phyloP scores from a whole-genome alignment of 2,329 filamentous ascomycete species.

The Biscogniauxia sp. region DNA sequence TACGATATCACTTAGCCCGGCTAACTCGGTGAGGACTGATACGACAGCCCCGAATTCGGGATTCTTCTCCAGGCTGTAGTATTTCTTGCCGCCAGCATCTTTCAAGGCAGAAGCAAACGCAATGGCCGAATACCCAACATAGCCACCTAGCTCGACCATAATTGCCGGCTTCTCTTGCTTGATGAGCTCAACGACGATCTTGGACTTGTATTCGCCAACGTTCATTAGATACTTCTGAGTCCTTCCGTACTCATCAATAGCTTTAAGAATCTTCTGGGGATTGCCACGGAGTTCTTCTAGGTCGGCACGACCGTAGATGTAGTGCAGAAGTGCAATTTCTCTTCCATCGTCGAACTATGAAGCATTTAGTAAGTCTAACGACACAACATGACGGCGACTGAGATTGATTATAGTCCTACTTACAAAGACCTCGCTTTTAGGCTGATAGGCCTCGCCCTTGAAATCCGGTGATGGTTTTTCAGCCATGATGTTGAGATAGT shows the following conservation, averaged over 20 bases:
- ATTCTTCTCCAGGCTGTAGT: conserved; percentile 71
- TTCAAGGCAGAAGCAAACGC: conserved; percentile 68
- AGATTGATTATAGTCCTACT: conserved; percentile 2
- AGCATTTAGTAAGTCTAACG: background rate
- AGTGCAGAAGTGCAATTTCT: conserved; percentile 71
- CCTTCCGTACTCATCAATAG: conserved; percentile 68
- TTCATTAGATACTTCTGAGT: conserved; percentile 76
- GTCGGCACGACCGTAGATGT: conserved; percentile 60
- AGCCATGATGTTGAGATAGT: conserved; percentile 6
- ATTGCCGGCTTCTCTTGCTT: conserved; percentile 60
- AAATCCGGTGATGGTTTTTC: conserved; percentile 26
- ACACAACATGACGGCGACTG: background rate
- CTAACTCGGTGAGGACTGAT: conserved; percentile 66
- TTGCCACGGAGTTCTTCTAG: conserved; percentile 62
- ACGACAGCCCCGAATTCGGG: conserved; percentile 73
- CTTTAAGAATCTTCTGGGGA: conserved; percentile 61
- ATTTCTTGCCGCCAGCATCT: conserved; percentile 60
- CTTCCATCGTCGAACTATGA: conserved; percentile 64
- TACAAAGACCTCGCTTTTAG: conserved; percentile 41
- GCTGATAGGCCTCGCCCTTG: conserved; percentile 39
- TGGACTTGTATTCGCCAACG: conserved; percentile 71
- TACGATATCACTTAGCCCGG: conserved; percentile 69
- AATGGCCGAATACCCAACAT: conserved; percentile 78
- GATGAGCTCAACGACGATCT: conserved; percentile 68
- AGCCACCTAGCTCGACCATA: conserved; percentile 79